Evolutionary conservation across 345 rosid species (phyloP), one percentile per base, ranked within the genome.

Genomic region (Brassica juncea): DNA sequence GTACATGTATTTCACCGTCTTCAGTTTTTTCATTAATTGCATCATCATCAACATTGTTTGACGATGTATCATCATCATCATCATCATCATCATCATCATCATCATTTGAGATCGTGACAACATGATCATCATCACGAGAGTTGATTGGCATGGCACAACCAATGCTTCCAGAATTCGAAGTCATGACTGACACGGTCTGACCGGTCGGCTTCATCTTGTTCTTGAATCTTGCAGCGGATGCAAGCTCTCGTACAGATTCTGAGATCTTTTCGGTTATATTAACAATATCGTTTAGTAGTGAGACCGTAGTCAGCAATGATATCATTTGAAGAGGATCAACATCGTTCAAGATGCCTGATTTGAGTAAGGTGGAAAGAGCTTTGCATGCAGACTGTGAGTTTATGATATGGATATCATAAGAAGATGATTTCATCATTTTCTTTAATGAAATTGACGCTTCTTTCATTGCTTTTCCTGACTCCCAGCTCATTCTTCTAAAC

Each of bases 281-380:
- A n/a, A 87, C 93, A 39, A 89, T 78, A 8, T 91, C 92, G 37
- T 79, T 84, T 2, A 93, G 82, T 4, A 91, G 34, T 0, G 94
- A 90, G 66, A 90, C 88, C 2, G 86, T 90, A 0, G 93, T 86
- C 34, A 79, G 73, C 59, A 84, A 75, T 16, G 89, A 82, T 3
- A 88, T 66, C 49, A 86, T 67, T 58, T 84, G 83, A n/a, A 81
- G 80, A 1, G 88, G 72, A 27, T 87, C 88, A 39, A 64, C 55
- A 66, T 86, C 87, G 6, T 88, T 75, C 83, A 87, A 81, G 44
- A 76, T 30, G 35, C 79, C 71, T 27, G 89, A 82, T 42, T 82
- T 83, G 39, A 91, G 85, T 68, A 89, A 55, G 0, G 85, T 82
- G 2, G 85, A 85, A 30, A 90, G 84, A 60, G 59, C 71, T 76